Base-by-base conservation (phyloP, 2,329 filamentous ascomycete species). In the Ceratocystis alfenasii region DNA sequence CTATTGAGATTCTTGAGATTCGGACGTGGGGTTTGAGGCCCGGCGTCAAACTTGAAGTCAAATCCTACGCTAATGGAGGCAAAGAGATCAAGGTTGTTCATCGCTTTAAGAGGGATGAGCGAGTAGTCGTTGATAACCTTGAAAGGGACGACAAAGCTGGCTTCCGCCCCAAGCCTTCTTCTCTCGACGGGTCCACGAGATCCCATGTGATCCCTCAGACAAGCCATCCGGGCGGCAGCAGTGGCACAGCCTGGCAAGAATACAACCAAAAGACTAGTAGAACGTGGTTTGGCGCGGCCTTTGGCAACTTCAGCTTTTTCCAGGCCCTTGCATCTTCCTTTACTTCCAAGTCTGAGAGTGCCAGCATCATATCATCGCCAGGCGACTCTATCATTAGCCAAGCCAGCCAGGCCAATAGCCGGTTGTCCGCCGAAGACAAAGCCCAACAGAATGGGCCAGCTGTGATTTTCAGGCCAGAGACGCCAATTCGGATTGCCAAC, bases 1-100 rank as follows among this genome's bases (percentile, higher is more conserved):
- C 87, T 61, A 81, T 96, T 1, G 92, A 97, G 75, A 85, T 97
- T 50, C 74, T 92, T 10, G 93, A 97, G 74, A 80, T 99, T 0
- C 92, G 96, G 72, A 84, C 92, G 12, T 96, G 90, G 90, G 94
- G 92, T 0, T 74, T 97, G 63, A 80, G 90, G 59, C 86, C 92
- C 70, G 92, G 93, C 0, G 92, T 97, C 68, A 95, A 94, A 75
- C 82, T 97, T 41, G 83, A 86, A 0, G 82, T 97, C 0, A 88
- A 95, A 72, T 91, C 91, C 0, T 97, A 86, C 69, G 84, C 86
- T 1, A 88, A 97, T n/a, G 88, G 94, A 70, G 93, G 94, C 5
- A 92, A 90, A 76, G 86, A 83, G 71, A 96, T 97, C 70, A 87
- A 90, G 72, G 80, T 83, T 8, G 87, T 94, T 65, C 92, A 97